A percentile compares a stretch with the other conserved stretches of the same genome.
Evolutionary conservation across 23 red algal genomes (phyloP).

Genomic region (Gracilaria vermiculophylla): DNA sequence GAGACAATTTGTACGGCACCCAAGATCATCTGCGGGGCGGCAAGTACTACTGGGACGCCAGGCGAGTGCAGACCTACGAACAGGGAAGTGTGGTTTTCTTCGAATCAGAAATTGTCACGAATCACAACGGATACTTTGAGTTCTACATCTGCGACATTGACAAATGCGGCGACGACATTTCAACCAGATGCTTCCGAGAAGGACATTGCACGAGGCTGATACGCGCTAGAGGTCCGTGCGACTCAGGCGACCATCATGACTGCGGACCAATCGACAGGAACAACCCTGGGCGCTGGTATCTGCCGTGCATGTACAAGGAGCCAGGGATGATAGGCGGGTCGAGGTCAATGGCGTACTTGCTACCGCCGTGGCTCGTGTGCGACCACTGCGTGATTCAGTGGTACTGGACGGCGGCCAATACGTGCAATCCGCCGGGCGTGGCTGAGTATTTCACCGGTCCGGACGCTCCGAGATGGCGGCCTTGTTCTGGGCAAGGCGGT

Average conservation of each 20-base stretch:
- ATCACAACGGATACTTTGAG: constrained; percentile 71
- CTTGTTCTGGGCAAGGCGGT: constrained; percentile 32
- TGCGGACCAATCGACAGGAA: constrained; percentile 62
- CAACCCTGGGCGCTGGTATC: constrained; percentile 46
- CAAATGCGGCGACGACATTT: constrained; percentile 57
- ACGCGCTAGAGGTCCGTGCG: constrained; percentile 32
- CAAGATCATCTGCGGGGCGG: constrained; percentile 61
- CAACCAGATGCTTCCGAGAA: constrained; percentile 28
- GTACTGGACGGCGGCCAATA: constrained; percentile 70
- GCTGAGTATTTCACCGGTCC: constrained; percentile 44
- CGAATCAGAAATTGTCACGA: constrained; percentile 64
- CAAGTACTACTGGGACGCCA: constrained; percentile 40
- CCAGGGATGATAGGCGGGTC: constrained; percentile 14
- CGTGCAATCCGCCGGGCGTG: constrained; percentile 51
- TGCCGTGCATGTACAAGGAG: constrained; percentile 34
- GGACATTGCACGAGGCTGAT: constrained; percentile 37
- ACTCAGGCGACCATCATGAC: background rate
- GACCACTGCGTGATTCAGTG: constrained; percentile 59
- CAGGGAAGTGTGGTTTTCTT: constrained; percentile 42
- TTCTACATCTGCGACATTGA: constrained; percentile 70
- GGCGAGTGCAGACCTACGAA: constrained; percentile 32
- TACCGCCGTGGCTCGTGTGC: constrained; percentile 33
- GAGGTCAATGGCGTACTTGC: constrained; percentile 22
- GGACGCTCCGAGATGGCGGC: constrained; percentile 44
- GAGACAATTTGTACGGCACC: constrained; percentile 26